A percentile compares a stretch with the other conserved stretches of the same genome.
phyloP scores from a whole-genome alignment of 192 early-diverging fungal species.

The Chytriomyces confervae region DNA sequence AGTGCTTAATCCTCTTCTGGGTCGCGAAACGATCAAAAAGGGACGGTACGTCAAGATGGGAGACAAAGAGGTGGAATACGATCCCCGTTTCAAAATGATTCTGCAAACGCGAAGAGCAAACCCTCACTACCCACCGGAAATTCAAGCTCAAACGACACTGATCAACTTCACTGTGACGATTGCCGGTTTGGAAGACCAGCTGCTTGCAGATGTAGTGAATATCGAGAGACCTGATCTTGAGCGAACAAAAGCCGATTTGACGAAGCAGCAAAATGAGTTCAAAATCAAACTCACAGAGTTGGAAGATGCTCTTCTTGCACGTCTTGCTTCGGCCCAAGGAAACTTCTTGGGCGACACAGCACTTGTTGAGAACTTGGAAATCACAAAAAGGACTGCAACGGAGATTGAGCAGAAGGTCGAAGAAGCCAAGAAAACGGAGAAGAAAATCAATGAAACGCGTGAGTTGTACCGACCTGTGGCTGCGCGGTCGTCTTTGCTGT shows the following conservation, averaged over 20 bases:
- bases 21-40: slow-evolving; percentile 72
- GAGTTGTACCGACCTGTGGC: slow-evolving; percentile 70
- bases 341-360: slow-evolving; percentile 73
- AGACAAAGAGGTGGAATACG: slow-evolving; percentile 74
- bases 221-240: slow-evolving; percentile 71
- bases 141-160: slow-evolving; percentile 69
- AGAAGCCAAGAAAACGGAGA: slow-evolving; percentile 69
- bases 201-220: slow-evolving; percentile 71
- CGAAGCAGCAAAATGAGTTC: slow-evolving; percentile 74
- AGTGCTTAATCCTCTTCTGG: slow-evolving; percentile 66
- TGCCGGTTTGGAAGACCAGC: slow-evolving; percentile 68
- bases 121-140: slow-evolving; percentile 73
- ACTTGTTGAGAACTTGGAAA: slow-evolving; percentile 70
- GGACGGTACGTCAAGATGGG: slow-evolving; percentile 71
- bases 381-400: slow-evolving; percentile 65
- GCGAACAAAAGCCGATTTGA: slow-evolving; percentile 66
- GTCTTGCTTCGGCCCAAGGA: slow-evolving; percentile 65
- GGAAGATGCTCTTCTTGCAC: slow-evolving; percentile 65
- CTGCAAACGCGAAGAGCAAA: slow-evolving; percentile 67
- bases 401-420: slow-evolving; percentile 72
- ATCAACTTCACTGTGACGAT: slow-evolving; percentile 74
- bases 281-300: slow-evolving; percentile 69
- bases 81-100: slow-evolving; percentile 66
- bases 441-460: slow-evolving; percentile 73
- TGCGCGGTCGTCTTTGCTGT: slow-evolving; percentile 65